Evolutionary conservation across 2,329 filamentous ascomycete species (phyloP), one percentile per base, ranked within the genome.

Genomic region (Setomelanomma holmii): DNA sequence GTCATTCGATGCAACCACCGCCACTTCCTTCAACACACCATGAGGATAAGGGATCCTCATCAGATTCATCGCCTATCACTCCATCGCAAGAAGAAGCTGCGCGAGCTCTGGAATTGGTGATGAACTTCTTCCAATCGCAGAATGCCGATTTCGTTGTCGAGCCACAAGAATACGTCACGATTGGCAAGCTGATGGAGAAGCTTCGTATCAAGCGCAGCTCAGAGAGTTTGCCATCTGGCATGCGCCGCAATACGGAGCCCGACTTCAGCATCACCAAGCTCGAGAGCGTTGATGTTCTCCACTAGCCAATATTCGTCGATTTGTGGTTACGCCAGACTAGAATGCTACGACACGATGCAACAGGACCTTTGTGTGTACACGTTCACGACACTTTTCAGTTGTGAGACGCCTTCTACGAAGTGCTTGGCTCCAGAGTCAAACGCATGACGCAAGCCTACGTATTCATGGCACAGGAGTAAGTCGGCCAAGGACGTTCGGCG

Each of bases 181-280:
- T 97, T 41, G 82, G 91, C 16, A 91, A 91, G 70, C 78, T 97
- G 58, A 93, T 93, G 72, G 89, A 96, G 74, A 96, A 93, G 75
- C 81, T 96, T 23, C 86, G 90, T 54, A 79, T 96, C 30, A 85
- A 89, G 40, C 83, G 86, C 60, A 72, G 67, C 50, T 66, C 65
- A 20, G 70, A 72, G 47, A 70, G 62, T 58, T 55, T 75, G 23
- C 54, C 64, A 14, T 67, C 63, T 23, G 63, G 58, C 19, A 66
- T 74, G 53, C 73, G 73, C 55, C 72, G 71, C 43, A 66, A 66
- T 24, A 73, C 69, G 45, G 73, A 76, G 45, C 64, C 69, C 33
- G 67, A 68, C 39, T 73, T 72, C 49, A 57, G 46, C 1, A 53
- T 64, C 24, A 50, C 59, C 38, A 73, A 72, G 57, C 51, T 69